Conservation (phyloP, 2,329 filamentous ascomycete species). For the Pseudocercospora musae region DNA sequence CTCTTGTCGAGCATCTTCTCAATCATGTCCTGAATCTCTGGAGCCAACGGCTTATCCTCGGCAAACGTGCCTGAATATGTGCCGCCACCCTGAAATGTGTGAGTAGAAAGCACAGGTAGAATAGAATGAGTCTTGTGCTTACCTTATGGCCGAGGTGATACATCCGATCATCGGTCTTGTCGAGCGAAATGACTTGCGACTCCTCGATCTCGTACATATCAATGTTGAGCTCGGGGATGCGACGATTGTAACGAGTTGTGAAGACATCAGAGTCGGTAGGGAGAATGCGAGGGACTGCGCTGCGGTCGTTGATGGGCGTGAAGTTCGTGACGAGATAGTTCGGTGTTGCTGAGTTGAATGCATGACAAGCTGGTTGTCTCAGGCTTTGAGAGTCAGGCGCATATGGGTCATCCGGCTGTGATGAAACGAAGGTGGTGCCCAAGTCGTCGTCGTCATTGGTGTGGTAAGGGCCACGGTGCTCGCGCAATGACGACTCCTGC, state of each 20-base stretch:
- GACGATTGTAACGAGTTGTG: slow-evolving; percentile 2
- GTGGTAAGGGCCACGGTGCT: neutral
- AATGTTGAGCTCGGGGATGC: slow-evolving; percentile 9
- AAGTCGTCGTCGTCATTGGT: neutral
- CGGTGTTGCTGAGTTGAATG: neutral
- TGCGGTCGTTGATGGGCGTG: slow-evolving; percentile 6
- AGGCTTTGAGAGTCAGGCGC: too few relatives aligned
- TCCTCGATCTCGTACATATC: slow-evolving; percentile 15
- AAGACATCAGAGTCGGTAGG: slow-evolving; percentile 12
- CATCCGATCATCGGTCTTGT: slow-evolving; percentile 16
- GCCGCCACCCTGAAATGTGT: slow-evolving; percentile 10
- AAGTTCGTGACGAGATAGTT: neutral
- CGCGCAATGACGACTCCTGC: slow-evolving; percentile 10
- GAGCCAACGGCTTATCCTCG: slow-evolving; percentile 7
- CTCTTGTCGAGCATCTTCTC: slow-evolving; percentile 3
- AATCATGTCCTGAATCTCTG: slow-evolving; percentile 17
- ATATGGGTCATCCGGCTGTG: neutral
- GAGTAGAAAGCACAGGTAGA: neutral
- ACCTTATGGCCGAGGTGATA: slow-evolving; percentile 21
- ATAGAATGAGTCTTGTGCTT: neutral
- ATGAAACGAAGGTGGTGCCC: neutral
- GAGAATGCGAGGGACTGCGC: neutral
- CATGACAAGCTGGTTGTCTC: neutral
- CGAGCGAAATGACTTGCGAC: slow-evolving; percentile 4
- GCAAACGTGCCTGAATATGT: slow-evolving; percentile 17